Evolutionary conservation across 805 yeast genomes (phyloP).

Genomic region (Metschnikowia bowlesiae): DNA sequence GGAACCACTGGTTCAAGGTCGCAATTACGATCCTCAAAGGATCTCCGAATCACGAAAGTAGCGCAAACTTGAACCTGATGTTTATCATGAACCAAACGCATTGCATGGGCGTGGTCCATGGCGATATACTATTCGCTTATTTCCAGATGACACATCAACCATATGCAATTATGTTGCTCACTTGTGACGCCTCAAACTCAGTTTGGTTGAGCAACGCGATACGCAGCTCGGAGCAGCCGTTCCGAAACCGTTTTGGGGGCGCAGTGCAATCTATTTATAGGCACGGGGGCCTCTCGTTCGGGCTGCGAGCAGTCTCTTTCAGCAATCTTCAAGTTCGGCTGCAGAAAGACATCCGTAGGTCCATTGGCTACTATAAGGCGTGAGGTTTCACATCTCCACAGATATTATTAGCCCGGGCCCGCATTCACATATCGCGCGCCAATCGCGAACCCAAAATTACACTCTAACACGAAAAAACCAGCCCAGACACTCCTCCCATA

Average conservation of each 20-base stretch:
- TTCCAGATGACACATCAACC: neutral
- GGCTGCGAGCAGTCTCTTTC: neutral
- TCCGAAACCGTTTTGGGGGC: neutral
- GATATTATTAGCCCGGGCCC: neutral
- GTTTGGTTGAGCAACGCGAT: neutral
- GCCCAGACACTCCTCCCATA: neutral
- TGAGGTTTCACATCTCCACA: neutral
- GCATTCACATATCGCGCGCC: conserved; percentile 2
- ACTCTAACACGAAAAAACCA: conserved; percentile 3
- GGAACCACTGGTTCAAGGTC: too few relatives aligned
- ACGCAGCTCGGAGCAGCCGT: neutral
- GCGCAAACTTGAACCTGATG: too few relatives aligned
- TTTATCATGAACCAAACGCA: too few relatives aligned
- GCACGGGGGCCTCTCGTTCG: neutral
- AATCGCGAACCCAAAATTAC: conserved; percentile 2
- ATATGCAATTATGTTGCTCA: neutral
- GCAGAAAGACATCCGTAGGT: too few relatives aligned
- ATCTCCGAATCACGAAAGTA: too few relatives aligned
- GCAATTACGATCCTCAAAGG: too few relatives aligned
- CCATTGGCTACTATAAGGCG: too few relatives aligned
- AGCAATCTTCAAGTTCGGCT: neutral
- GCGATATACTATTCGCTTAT: neutral
- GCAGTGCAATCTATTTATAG: neutral
- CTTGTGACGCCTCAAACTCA: neutral
- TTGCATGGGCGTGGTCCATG: too few relatives aligned